These are phyloP conservation scores for Trichosporon coremiiforme DNA, from an alignment of 1,284 basidiomycete species.

Conservation along the genomic window DNA sequence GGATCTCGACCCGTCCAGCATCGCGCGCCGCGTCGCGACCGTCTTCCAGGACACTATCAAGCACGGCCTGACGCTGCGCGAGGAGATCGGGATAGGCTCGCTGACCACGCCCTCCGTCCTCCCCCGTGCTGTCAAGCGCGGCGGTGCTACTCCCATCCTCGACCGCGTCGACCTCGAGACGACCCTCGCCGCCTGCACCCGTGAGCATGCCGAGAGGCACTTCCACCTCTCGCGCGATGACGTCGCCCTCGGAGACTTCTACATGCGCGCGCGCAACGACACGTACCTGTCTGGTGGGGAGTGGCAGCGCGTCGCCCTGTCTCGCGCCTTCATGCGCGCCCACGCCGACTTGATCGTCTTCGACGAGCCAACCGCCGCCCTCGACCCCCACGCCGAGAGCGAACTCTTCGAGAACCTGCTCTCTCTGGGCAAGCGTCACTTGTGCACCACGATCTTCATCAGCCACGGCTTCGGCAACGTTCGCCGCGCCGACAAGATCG, in stretches of 20 bases:
- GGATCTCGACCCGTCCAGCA: conserved; percentile 65
- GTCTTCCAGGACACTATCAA: conserved; percentile 80
- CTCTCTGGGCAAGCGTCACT: conserved; percentile 27
- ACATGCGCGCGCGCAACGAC: neutral
- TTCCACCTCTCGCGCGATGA: neutral
- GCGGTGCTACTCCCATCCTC: conserved; percentile 62
- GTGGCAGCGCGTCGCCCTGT: conserved; percentile 80
- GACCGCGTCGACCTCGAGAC: conserved; percentile 34
- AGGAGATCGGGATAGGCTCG: conserved; percentile 75
- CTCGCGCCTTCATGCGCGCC: conserved; percentile 69
- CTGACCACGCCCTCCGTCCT: conserved; percentile 57
- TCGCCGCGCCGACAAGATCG: conserved; percentile 58
- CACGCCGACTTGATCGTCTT: conserved; percentile 74
- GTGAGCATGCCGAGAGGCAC: neutral
- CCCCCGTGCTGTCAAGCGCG: conserved; percentile 65
- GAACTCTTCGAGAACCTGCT: conserved; percentile 6
- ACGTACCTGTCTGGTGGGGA: conserved; percentile 52
- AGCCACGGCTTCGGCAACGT: conserved; percentile 67
- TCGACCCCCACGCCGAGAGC: conserved; percentile 53
- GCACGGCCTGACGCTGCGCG: conserved; percentile 69
- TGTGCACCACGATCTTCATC: conserved; percentile 67
- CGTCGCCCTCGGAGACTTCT: neutral
- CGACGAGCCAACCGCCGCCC: conserved; percentile 42
- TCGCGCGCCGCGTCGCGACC: conserved; percentile 69
- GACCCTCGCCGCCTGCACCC: neutral